These are phyloP conservation scores for Podospora australis DNA, from an alignment of 495 filamentous ascomycete genomes.

Conservation along the genomic window DNA sequence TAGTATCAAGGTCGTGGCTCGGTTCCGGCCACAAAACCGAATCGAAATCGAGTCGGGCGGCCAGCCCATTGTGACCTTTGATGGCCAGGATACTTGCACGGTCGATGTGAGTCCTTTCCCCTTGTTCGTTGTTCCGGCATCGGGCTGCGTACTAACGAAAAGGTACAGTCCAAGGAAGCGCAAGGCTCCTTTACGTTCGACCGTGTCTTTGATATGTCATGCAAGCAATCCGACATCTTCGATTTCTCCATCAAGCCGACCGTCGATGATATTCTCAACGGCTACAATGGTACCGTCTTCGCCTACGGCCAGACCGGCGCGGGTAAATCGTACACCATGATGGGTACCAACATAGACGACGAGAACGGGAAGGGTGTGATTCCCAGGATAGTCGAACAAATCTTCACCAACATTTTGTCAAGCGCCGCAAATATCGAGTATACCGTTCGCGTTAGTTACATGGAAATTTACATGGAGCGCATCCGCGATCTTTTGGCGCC, in stretches of 20 bases:
- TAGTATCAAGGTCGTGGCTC: constrained; percentile 79
- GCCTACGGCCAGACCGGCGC: constrained; percentile 98
- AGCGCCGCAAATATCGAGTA: constrained; percentile 95
- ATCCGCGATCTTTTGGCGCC: constrained; percentile 90
- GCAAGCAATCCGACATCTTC: constrained; percentile 84
- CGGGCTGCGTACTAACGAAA: background rate
- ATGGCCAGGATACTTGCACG: constrained; percentile 80
- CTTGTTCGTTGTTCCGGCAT: background rate
- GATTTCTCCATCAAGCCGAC: constrained; percentile 94
- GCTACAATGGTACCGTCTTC: constrained; percentile 98
- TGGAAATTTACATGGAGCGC: constrained; percentile 99
- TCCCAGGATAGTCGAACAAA: constrained; percentile 94
- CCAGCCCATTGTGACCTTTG: constrained; percentile 82
- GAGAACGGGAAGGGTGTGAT: constrained; percentile 86
- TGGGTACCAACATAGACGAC: constrained; percentile 95
- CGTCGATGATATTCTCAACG: constrained; percentile 96
- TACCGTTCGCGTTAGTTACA: constrained; percentile 94
- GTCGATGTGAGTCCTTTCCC: constrained; percentile 59
- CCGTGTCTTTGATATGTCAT: constrained; percentile 89
- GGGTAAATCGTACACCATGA: constrained; percentile 99
- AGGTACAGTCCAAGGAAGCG: constrained; percentile 68
- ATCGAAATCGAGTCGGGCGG: constrained; percentile 84
- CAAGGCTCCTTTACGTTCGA: constrained; percentile 91
- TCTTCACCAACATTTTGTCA: constrained; percentile 87
- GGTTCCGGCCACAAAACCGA: constrained; percentile 95